These are phyloP conservation scores for Alternaria sp. DNA, from an alignment of 2,329 filamentous ascomycete species.

Conservation along the genomic window DNA sequence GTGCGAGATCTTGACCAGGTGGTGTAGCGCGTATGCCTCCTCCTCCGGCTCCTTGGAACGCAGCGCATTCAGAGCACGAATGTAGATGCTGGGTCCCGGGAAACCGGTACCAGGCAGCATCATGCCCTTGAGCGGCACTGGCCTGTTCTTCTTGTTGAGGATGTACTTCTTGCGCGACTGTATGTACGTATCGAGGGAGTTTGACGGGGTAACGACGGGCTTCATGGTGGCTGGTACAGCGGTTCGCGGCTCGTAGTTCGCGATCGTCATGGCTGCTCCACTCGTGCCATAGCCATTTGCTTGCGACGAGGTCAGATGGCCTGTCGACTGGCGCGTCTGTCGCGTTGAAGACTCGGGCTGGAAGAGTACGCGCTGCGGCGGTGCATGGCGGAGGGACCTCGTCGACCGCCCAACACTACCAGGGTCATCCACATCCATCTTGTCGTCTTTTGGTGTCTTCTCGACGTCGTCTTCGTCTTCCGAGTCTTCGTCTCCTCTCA, in stretches of 20 bases:
- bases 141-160: constrained; percentile 54
- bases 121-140: constrained; percentile 58
- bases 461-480: constrained; percentile 52
- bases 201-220: constrained; percentile 77
- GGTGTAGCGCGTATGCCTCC: constrained; percentile 91
- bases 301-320: constrained; percentile 54
- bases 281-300: constrained; percentile 52
- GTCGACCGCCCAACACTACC: constrained; percentile 54
- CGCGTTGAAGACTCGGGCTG: constrained; percentile 79
- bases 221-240: constrained; percentile 72
- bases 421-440: constrained; percentile 60
- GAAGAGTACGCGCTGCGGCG: constrained; percentile 83
- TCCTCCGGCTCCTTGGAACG: constrained; percentile 82
- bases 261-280: constrained; percentile 65
- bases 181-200: constrained; percentile 74
- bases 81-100: constrained; percentile 88
- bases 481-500: constrained; percentile 64
- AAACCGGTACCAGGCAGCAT: constrained; percentile 72
- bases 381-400: constrained; percentile 75
- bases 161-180: constrained; percentile 64
- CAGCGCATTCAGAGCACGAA: constrained; percentile 83
- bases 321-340: constrained; percentile 65
- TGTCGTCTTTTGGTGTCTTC: constrained; percentile 62
- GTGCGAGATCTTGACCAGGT: constrained; percentile 93
- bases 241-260: constrained; percentile 74